These are phyloP conservation scores for Alloascoidea africana DNA, from an alignment of 805 yeast species.

Conservation along the genomic window DNA sequence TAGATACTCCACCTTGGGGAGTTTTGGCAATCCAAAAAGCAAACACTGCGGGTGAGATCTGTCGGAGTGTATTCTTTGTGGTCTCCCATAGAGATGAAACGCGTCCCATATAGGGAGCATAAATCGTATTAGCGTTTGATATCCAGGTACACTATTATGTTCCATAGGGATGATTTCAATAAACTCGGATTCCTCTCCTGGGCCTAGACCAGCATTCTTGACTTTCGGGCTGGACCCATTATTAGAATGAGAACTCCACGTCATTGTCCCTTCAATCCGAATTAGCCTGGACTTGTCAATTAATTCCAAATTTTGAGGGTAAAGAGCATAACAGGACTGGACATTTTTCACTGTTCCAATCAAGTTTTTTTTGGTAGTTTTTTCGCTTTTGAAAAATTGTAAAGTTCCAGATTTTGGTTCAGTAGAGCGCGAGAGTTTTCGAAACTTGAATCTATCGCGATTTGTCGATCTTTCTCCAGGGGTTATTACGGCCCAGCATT, in stretches of 20 bases:
- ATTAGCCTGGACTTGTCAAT: constrained; percentile 82
- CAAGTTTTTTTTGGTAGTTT: constrained; percentile 38
- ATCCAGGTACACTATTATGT: constrained; percentile 73
- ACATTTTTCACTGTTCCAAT: neutral
- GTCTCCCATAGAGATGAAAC: constrained; percentile 72
- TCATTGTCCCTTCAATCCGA: constrained; percentile 59
- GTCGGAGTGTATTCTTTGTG: constrained; percentile 58
- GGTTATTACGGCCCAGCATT: constrained; percentile 32
- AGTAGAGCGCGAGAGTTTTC: too few species aligned
- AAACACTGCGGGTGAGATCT: constrained; percentile 50
- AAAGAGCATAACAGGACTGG: constrained; percentile 42
- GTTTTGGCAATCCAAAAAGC: constrained; percentile 69
- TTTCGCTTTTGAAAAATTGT: constrained; percentile 71
- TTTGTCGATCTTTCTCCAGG: constrained; percentile 25
- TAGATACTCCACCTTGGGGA: constrained; percentile 63
- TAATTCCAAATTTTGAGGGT: constrained; percentile 70
- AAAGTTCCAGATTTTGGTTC: too few species aligned
- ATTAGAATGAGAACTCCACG: constrained; percentile 12
- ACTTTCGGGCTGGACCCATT: neutral
- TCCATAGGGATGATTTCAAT: constrained; percentile 53
- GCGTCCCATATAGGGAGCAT: constrained; percentile 63
- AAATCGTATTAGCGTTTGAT: constrained; percentile 73
- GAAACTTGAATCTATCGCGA: constrained; percentile 24
- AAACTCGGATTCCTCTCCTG: too few species aligned
- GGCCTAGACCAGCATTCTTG: too few species aligned